Conservation (phyloP, 2,329 filamentous ascomycete species). For the Neofusicoccum sp. region DNA sequence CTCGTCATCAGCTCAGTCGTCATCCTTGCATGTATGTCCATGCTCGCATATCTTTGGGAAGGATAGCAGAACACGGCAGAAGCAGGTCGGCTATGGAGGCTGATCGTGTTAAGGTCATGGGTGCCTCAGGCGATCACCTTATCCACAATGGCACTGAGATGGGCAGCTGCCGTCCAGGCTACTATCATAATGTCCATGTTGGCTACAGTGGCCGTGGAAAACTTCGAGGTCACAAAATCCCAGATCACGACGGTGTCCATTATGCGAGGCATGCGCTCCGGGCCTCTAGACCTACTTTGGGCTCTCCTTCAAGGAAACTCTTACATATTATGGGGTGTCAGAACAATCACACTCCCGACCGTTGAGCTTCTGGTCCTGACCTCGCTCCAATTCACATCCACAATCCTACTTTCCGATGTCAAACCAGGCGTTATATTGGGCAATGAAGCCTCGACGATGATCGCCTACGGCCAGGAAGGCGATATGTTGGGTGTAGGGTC, state of each 20-base stretch:
- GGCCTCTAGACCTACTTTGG: not conserved
- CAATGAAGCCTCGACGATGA: not conserved
- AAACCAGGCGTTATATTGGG: not conserved
- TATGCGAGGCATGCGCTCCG: not conserved
- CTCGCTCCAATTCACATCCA: not conserved
- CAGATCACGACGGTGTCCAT: not conserved
- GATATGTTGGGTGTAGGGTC: not conserved
- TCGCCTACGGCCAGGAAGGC: not conserved
- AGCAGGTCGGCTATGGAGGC: not conserved
- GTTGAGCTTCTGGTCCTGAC: not conserved
- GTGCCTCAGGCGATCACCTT: not conserved
- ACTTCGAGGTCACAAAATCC: not conserved
- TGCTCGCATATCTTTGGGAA: not conserved
- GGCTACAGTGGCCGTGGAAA: not conserved
- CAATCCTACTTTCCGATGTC: not conserved
- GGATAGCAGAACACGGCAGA: not conserved
- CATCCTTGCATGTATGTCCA: not conserved
- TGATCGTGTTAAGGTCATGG: not conserved
- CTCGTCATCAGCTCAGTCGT: not conserved
- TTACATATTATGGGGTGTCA: not conserved
- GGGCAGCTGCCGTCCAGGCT: not conserved
- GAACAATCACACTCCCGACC: not conserved
- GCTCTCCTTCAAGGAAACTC: not conserved
- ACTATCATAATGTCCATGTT: not conserved
- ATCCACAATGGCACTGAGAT: not conserved